Percentiles rank a stretch among this genome's conserved stretches.
phyloP scores from a whole-genome alignment of 331 rosid genomes.

The Phaseolus coccineus region DNA sequence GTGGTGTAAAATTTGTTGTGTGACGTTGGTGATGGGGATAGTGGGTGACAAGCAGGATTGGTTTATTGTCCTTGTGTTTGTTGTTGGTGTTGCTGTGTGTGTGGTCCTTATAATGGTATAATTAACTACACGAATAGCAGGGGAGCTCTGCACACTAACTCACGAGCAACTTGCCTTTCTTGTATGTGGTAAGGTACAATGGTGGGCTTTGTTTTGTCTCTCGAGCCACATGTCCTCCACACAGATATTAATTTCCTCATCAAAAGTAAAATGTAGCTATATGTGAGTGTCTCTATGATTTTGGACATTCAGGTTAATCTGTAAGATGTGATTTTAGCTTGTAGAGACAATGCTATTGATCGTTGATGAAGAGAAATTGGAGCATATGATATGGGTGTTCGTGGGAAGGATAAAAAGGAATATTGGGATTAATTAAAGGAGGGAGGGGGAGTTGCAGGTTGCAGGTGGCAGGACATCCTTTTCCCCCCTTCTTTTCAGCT shows the following conservation, averaged over 20 bases:
- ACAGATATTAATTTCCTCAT: background rate
- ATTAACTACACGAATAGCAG: slow-evolving; percentile 8
- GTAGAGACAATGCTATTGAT: slow-evolving; percentile 1
- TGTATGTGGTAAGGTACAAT: slow-evolving; percentile 15
- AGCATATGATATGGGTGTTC: background rate
- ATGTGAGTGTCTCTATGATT: background rate
- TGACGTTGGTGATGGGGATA: slow-evolving; percentile 38
- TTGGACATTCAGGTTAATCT: background rate
- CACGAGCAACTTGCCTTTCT: slow-evolving; percentile 20
- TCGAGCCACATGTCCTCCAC: background rate
- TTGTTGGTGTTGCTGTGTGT: slow-evolving; percentile 31
- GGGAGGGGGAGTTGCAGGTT: slow-evolving; percentile 42
- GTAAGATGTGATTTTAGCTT: background rate
- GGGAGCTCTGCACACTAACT: slow-evolving; percentile 32
- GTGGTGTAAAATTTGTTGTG: slow-evolving; percentile 31
- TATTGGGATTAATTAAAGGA: background rate
- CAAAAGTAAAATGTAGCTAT: too few species aligned
- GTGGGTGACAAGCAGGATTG: slow-evolving; percentile 46
- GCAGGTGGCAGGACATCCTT: slow-evolving; percentile 26
- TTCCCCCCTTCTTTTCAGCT: background rate
- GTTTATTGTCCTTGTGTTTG: slow-evolving; percentile 56
- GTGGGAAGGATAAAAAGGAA: slow-evolving; percentile 20
- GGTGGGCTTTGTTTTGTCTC: slow-evolving; percentile 27
- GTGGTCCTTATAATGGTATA: slow-evolving; percentile 51
- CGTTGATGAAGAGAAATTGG: slow-evolving; percentile 22